Percentiles rank a stretch among this genome's conserved stretches.
Conservation (phyloP, 208 protist genomes). For the Acanthamoeba culbertsoni region DNA sequence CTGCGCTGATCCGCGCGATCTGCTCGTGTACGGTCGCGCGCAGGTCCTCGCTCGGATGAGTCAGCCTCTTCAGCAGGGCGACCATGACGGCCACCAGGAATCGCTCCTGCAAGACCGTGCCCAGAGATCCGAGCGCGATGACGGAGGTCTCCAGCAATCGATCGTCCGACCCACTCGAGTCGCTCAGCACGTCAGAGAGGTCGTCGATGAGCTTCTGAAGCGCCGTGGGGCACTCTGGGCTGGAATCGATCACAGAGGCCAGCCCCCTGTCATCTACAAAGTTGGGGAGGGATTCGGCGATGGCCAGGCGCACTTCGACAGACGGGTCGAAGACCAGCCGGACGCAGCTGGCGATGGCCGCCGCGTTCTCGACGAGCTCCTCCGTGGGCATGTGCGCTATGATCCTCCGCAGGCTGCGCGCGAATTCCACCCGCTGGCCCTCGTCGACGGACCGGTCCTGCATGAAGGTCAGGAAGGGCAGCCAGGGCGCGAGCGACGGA, state of each 20-base stretch:
- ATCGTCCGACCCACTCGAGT: neutral
- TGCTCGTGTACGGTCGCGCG: neutral
- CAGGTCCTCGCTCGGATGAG: neutral
- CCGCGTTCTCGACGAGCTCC: neutral
- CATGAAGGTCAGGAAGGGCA: neutral
- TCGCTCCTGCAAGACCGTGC: neutral
- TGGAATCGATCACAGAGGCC: neutral
- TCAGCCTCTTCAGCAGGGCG: neutral
- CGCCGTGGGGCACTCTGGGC: neutral
- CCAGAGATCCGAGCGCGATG: neutral
- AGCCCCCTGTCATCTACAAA: neutral
- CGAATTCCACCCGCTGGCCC: neutral
- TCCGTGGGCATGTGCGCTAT: neutral
- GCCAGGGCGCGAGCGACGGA: neutral
- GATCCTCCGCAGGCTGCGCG: neutral
- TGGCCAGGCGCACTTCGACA: neutral
- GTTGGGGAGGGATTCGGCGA: neutral
- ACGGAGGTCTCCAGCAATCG: neutral
- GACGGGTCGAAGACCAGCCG: neutral
- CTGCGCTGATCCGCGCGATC: neutral
- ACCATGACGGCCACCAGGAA: neutral
- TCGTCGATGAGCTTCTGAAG: conserved; percentile 1
- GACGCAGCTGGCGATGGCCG: neutral
- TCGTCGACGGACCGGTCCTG: neutral
- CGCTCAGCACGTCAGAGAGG: neutral